Percentiles rank a stretch among this genome's conserved stretches.
phyloP scores from a whole-genome alignment of 2,329 filamentous ascomycete species.

The Parafenestella ontariensis region DNA sequence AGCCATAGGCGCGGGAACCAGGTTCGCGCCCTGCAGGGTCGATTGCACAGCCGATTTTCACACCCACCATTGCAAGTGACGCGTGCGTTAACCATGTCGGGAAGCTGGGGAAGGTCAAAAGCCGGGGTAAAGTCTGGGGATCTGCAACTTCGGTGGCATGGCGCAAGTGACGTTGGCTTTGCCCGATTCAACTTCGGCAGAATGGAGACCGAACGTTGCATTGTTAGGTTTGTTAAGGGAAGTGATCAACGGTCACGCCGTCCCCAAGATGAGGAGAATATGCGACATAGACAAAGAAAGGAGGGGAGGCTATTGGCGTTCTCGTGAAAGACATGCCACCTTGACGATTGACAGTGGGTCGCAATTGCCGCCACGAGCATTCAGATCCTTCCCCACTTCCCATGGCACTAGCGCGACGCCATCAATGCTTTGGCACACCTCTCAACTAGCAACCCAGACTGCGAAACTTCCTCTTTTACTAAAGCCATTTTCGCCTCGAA shows the following conservation, averaged over 20 bases:
- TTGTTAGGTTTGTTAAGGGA: not conserved
- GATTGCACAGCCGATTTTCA: slow-evolving; percentile 11
- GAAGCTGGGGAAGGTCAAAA: slow-evolving; percentile 20
- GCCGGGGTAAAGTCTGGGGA: slow-evolving; percentile 30
- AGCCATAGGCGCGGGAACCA: slow-evolving; percentile 16
- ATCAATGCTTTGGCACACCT: slow-evolving; percentile 6
- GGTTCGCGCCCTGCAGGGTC: slow-evolving; percentile 5
- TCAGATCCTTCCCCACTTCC: not conserved
- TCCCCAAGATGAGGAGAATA: not conserved
- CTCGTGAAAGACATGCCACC: not conserved
- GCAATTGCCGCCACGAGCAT: slow-evolving; percentile 2
- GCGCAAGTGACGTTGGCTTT: slow-evolving; percentile 9
- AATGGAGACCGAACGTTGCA: slow-evolving; percentile 21
- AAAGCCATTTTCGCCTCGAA: too few species aligned
- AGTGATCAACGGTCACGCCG: slow-evolving; percentile 11
- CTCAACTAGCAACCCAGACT: not conserved
- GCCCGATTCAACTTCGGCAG: slow-evolving; percentile 17
- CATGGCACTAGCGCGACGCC: not conserved
- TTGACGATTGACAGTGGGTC: not conserved
- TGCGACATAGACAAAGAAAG: not conserved
- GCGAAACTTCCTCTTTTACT: too few species aligned
- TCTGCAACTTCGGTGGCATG: slow-evolving; percentile 11
- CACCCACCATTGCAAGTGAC: slow-evolving; percentile 24
- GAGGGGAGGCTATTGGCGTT: not conserved
- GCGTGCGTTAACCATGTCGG: slow-evolving; percentile 14